These are phyloP conservation scores for Cryptosporidium canis DNA, from an alignment of 169 alveolate species.

Conservation along the genomic window DNA sequence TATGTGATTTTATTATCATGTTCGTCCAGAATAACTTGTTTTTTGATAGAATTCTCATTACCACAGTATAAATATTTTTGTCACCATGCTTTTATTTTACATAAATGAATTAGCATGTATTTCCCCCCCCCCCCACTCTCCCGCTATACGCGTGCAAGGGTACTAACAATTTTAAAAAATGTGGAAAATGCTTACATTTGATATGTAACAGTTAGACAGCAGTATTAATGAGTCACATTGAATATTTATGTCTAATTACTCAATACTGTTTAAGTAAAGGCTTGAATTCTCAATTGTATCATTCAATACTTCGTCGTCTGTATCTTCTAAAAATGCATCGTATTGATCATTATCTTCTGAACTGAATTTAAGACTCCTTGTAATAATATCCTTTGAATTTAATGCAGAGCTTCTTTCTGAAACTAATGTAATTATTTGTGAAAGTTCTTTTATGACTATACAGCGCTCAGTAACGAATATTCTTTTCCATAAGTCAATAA, in stretches of 20 bases:
- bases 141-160: background rate
- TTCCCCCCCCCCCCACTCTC: conserved; percentile 8
- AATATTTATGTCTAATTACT: background rate
- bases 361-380: background rate
- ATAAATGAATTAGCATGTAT: background rate
- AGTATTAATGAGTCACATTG: too few relatives aligned
- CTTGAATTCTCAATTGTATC: background rate
- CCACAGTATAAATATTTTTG: background rate
- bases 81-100: background rate
- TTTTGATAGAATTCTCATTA: background rate
- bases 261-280: background rate
- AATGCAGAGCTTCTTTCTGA: conserved; percentile 66
- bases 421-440: conserved; percentile 41
- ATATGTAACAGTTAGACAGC: too few relatives aligned
- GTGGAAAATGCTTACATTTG: background rate
- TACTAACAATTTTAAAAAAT: background rate
- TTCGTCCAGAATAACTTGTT: background rate
- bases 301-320: conserved; percentile 14
- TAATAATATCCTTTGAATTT: conserved; percentile 16
- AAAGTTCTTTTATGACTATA: conserved; percentile 36
- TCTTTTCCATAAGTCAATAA: conserved; percentile 37
- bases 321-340: background rate
- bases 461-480: conserved; percentile 50
- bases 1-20: background rate
- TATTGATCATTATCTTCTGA: background rate